A percentile compares a stretch with the other conserved stretches of the same genome.
Conservation (phyloP, 495 filamentous ascomycete genomes). For the Acidiella bohemica region DNA sequence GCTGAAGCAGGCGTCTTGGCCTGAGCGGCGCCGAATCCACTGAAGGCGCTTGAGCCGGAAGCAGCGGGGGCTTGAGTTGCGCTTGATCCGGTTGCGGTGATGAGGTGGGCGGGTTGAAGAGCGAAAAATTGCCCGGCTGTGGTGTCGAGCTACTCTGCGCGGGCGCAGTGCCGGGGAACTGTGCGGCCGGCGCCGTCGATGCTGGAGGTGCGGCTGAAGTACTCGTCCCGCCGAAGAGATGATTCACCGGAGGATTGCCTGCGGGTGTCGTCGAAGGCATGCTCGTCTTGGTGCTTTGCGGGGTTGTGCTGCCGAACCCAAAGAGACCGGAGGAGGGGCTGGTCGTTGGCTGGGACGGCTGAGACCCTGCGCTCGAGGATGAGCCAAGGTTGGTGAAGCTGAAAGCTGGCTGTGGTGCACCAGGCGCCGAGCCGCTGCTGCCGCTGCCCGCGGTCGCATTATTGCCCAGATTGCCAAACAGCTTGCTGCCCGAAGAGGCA, state of each 20-base stretch:
- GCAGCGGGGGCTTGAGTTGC: no score
- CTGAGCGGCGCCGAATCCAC: no score
- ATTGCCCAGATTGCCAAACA: neutral
- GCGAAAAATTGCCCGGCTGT: neutral
- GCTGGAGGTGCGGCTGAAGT: neutral
- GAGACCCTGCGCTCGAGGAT: no score
- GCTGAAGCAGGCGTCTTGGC: no score
- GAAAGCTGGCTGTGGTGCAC: no score
- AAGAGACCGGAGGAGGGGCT: conserved; percentile 10
- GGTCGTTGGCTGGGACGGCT: conserved; percentile 20
- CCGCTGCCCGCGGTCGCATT: no score
- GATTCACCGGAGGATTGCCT: conserved; percentile 8
- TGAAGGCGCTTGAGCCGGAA: no score
- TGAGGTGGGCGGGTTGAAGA: no score
- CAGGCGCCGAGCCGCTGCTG: no score
- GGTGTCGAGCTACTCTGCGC: neutral
- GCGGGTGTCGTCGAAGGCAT: conserved; percentile 6
- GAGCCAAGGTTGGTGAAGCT: no score
- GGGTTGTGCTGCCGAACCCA: conserved; percentile 10
- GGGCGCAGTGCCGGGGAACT: neutral
- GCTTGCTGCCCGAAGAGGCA: neutral
- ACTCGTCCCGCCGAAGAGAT: neutral
- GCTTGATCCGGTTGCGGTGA: no score
- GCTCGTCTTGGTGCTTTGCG: conserved; percentile 7
- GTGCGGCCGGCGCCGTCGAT: neutral